Percentiles rank a stretch among this genome's conserved stretches.
phyloP scores from a whole-genome alignment of 75 land plant species.

The Picea glauca region DNA sequence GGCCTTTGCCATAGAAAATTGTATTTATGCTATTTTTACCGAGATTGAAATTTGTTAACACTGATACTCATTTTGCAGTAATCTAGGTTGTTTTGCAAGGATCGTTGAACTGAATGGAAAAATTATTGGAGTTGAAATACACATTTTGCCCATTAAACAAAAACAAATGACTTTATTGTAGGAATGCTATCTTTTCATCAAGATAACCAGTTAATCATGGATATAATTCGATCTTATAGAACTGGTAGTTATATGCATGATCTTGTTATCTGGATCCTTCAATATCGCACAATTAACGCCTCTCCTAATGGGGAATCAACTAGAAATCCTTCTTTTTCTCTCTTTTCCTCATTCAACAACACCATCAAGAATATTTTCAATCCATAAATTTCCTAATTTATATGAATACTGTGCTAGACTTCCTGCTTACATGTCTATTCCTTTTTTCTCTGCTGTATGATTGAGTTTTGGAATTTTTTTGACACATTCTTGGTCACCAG shows the following conservation, averaged over 20 bases:
- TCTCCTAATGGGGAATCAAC: background rate
- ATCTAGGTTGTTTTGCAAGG: background rate
- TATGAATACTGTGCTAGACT: background rate
- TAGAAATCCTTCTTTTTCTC: background rate
- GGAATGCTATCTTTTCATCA: background rate
- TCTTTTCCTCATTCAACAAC: background rate
- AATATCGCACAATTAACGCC: background rate
- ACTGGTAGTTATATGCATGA: background rate
- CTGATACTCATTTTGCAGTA: conserved; percentile 2
- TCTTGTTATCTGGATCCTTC: too few species aligned
- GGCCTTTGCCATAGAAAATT: background rate
- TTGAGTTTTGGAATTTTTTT: background rate
- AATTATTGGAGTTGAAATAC: background rate
- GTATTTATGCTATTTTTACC: background rate
- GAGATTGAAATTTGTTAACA: background rate
- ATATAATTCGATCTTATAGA: background rate
- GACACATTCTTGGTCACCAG: background rate
- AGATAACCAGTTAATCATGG: conserved; percentile 3
- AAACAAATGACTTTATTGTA: background rate
- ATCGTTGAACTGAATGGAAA: background rate
- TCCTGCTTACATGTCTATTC: background rate
- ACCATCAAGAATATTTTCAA: background rate
- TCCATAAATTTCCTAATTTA: background rate
- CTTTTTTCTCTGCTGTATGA: background rate
- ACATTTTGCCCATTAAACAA: background rate